Base-by-base conservation (phyloP, 225 moss, liverwort and hornwort species). In the Bryoerythrophyllum caledonicum region DNA sequence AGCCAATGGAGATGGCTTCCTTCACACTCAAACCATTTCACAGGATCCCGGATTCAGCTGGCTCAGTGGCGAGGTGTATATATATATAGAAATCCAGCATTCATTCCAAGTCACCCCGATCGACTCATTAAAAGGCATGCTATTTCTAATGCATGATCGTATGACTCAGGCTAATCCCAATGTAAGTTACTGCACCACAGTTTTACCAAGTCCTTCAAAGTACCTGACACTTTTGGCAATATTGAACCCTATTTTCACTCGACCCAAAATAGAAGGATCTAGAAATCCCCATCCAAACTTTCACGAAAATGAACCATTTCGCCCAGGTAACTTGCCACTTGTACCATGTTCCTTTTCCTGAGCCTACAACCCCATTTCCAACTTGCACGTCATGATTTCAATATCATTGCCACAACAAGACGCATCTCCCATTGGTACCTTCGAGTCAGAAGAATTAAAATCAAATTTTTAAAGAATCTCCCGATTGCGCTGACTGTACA, bases 31-130 rank as follows among this genome's bases (percentile, higher is more conserved):
- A 75, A 28, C 65, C 38, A 51, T 64, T 57, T 65, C 23, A 27
- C 51, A 63, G 10, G 56, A 71, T 58, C 27, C 58, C 32, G 32
- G 32, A 58, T 71, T 58, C 59, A 27, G 17, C 43, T 38, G 24
- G 6, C 24, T 41, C 14, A 64, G 24, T 70, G 10, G 55, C 68
- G 40, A 40, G 25, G 41, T 52, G 2, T 6, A 54, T 8, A 51
- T 32, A 8, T 37, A 37, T 53, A 76, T 67, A 72, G 71, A 40
- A 60, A 76, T 8, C 3, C 14, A 1, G 35, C 76, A 81, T 67
- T 76, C 25, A 81, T 16, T 60, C 1, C 40, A 17, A 30, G 17
- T 17, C 59, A 20, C 40, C 59, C 24, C 20, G 8, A 30, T 28
- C 6, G 4, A 38, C 23, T 59, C 65, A 20, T 15, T 30, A 38